Percentiles rank a stretch among this genome's conserved stretches.
Conservation (phyloP, 345 rosid genomes). For the Eucalyptus sideroxylon region DNA sequence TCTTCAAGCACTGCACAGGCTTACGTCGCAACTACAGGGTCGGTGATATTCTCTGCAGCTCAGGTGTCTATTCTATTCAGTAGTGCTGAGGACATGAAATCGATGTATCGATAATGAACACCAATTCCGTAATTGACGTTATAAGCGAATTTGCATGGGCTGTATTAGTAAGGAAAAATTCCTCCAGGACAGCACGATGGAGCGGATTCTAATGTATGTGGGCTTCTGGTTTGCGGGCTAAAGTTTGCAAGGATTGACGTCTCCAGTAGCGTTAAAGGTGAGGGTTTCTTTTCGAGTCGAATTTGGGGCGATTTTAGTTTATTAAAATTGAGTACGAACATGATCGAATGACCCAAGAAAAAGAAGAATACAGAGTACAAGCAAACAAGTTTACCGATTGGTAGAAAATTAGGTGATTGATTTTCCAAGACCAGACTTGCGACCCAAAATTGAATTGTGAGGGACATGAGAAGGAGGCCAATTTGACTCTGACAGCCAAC, state of each 20-base stretch:
- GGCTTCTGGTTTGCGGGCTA: not conserved
- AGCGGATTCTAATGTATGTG: not conserved
- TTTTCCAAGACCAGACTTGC: not conserved
- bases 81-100: not conserved
- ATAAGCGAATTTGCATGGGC: not conserved
- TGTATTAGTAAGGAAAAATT: not conserved
- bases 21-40: conserved; percentile 37
- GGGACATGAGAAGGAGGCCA: not conserved
- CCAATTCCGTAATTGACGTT: not conserved
- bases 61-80: not conserved
- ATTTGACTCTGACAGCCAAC: not conserved
- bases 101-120: not conserved
- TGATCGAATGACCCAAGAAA: not conserved
- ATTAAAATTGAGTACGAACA: not conserved
- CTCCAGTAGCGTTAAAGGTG: not conserved
- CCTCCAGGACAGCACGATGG: not conserved
- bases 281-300: not conserved
- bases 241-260: not conserved
- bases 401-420: not conserved
- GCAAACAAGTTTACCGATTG: not conserved
- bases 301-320: not conserved
- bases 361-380: not conserved
- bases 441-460: not conserved
- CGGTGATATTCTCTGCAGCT: not conserved
- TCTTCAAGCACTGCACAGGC: conserved; percentile 40